Percentiles rank a stretch among this genome's conserved stretches.
Conservation (phyloP, 1,284 basidiomycete genomes). For the Ceratobasidium sp. region DNA sequence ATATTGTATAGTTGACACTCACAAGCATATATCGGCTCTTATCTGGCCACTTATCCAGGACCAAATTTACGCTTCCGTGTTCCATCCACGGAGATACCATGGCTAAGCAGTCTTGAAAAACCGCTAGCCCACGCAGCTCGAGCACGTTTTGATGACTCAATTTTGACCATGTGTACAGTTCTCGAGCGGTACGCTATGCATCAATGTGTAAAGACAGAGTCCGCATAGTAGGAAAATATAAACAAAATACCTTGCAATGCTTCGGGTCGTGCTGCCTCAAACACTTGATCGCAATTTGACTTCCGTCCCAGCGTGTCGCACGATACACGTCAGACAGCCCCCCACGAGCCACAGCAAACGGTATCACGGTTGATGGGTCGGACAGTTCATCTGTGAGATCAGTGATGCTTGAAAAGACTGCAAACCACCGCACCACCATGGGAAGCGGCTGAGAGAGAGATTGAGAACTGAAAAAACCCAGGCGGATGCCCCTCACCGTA, state of each 20-base stretch:
- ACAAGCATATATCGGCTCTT: neutral
- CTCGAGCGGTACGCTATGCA: neutral
- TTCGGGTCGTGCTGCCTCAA: neutral
- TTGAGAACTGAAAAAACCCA: neutral
- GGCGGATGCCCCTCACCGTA: neutral
- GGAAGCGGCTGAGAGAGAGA: neutral
- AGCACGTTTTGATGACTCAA: slow-evolving; percentile 5
- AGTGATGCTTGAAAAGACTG: neutral
- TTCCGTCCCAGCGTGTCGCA: neutral
- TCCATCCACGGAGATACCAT: slow-evolving; percentile 35
- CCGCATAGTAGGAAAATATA: neutral
- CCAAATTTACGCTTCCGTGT: neutral
- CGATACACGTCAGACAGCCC: neutral
- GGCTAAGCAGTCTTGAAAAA: neutral
- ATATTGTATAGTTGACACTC: neutral
- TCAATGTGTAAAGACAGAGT: neutral
- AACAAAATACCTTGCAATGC: neutral
- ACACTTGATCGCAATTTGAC: neutral
- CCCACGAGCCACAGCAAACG: neutral
- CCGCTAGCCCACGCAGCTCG: neutral
- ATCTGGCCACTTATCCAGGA: neutral
- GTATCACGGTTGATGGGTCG: too few species aligned
- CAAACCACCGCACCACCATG: neutral
- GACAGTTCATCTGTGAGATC: slow-evolving; percentile 20
- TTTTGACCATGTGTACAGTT: neutral